Percentiles rank a stretch among this genome's conserved stretches.
Evolutionary conservation across 805 yeast genomes (phyloP).

Genomic region (Komagataella mondaviorum): DNA sequence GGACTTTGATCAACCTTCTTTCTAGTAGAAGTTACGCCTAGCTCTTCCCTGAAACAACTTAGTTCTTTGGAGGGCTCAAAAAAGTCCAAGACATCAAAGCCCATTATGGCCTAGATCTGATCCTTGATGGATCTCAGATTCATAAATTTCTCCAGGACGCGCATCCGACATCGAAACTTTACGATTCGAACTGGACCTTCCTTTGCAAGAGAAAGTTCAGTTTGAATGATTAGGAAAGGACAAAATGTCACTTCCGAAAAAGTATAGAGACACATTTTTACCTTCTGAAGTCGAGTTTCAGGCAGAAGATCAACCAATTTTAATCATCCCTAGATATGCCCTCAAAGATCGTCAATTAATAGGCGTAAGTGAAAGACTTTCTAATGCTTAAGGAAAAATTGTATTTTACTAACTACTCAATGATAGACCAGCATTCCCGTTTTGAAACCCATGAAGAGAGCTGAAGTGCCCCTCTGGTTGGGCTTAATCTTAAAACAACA

Average conservation of each 20-base stretch:
- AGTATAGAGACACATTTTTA: constrained; percentile 40
- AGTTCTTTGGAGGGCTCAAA: background rate
- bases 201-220: background rate
- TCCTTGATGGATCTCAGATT: background rate
- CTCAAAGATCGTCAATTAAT: constrained; percentile 53
- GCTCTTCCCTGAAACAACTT: background rate
- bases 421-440: constrained; percentile 36
- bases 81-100: background rate
- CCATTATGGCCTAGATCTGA: background rate
- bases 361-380: constrained; percentile 29
- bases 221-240: background rate
- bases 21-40: background rate
- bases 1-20: background rate
- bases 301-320: constrained; percentile 67
- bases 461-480: constrained; percentile 73
- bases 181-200: background rate
- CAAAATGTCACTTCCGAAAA: constrained; percentile 50
- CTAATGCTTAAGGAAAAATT: background rate
- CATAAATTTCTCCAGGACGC: background rate
- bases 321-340: constrained; percentile 68
- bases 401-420: background rate
- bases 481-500: constrained; percentile 77
- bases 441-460: constrained; percentile 54
- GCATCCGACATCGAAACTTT: background rate
- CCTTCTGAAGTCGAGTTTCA: constrained; percentile 74